These are phyloP conservation scores for Rhizophlyctis rosea DNA, from an alignment of 192 early-diverging fungal species.

Conservation along the genomic window DNA sequence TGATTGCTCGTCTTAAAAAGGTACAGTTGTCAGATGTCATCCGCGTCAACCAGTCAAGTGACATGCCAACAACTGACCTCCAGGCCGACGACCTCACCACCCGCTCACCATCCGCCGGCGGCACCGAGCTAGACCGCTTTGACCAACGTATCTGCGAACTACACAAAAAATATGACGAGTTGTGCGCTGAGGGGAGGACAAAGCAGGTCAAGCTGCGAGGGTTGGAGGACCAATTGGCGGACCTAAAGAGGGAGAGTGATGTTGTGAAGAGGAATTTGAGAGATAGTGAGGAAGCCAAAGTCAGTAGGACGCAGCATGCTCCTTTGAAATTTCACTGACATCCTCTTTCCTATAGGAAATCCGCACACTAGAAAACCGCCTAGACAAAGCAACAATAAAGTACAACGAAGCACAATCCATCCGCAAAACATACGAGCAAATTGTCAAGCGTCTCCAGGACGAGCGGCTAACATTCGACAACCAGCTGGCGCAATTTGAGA, in stretches of 20 bases:
- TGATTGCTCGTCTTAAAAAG: constrained; percentile 58
- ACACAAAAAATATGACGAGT: constrained; percentile 58
- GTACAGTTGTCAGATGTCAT: no score
- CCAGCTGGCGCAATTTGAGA: constrained; percentile 60
- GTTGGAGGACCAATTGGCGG: constrained; percentile 46
- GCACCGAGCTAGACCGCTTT: constrained; percentile 58
- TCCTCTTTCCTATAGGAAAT: constrained; percentile 43
- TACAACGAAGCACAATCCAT: constrained; percentile 65
- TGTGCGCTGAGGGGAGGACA: constrained; percentile 48
- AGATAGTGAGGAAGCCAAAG: constrained; percentile 54
- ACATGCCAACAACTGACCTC: background rate
- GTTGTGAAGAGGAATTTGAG: constrained; percentile 42
- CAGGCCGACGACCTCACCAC: constrained; percentile 34
- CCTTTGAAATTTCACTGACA: background rate
- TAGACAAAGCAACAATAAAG: constrained; percentile 65
- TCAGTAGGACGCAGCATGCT: constrained; percentile 2
- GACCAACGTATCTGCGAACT: constrained; percentile 58
- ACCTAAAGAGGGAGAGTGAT: constrained; percentile 46
- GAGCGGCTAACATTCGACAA: constrained; percentile 60
- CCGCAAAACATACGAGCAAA: constrained; percentile 59
- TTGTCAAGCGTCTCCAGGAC: constrained; percentile 57
- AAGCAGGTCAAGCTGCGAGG: constrained; percentile 46
- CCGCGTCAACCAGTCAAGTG: background rate
- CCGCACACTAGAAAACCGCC: constrained; percentile 54
- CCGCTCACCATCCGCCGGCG: constrained; percentile 39